A percentile compares a stretch with the other conserved stretches of the same genome.
These are phyloP conservation scores for Gorgonomyces haynaldii DNA, from an alignment of 192 early-diverging fungal species.

Conservation along the genomic window DNA sequence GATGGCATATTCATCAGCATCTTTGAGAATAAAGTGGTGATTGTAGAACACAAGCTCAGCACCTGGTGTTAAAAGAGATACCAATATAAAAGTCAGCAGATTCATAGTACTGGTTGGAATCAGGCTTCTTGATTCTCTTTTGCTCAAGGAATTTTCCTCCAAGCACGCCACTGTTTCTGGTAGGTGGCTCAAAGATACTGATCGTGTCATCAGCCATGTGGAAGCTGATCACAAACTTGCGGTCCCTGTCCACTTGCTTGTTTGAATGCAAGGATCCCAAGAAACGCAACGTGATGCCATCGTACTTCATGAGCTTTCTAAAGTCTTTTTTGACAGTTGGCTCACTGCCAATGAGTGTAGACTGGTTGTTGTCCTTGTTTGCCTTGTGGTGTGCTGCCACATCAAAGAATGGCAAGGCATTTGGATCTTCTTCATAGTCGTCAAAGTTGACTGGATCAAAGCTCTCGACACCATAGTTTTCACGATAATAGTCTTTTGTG, in stretches of 20 bases:
- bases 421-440: slow-evolving; percentile 25
- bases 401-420: slow-evolving; percentile 14
- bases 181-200: slow-evolving; percentile 45
- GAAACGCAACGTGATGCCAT: slow-evolving; percentile 34
- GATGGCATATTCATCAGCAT: slow-evolving; percentile 48
- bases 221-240: slow-evolving; percentile 44
- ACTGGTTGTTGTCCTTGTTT: slow-evolving; percentile 10
- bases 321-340: slow-evolving; percentile 29
- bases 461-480: slow-evolving; percentile 34
- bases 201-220: slow-evolving; percentile 44
- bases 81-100: slow-evolving; percentile 44
- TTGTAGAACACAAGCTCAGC: slow-evolving; percentile 36
- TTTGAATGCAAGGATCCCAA: slow-evolving; percentile 21
- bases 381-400: slow-evolving; percentile 11
- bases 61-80: slow-evolving; percentile 17
- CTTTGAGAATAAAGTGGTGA: slow-evolving; percentile 37
- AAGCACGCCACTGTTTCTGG: slow-evolving; percentile 39
- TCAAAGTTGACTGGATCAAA: slow-evolving; percentile 43
- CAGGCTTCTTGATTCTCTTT: slow-evolving; percentile 32
- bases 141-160: slow-evolving; percentile 56
- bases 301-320: slow-evolving; percentile 31
- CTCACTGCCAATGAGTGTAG: slow-evolving; percentile 17
- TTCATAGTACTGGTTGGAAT: slow-evolving; percentile 27
- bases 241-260: slow-evolving; percentile 39
- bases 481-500: slow-evolving; percentile 40